phyloP scores from a whole-genome alignment of 257 asterid species.

The Leptodermis oblonga region DNA sequence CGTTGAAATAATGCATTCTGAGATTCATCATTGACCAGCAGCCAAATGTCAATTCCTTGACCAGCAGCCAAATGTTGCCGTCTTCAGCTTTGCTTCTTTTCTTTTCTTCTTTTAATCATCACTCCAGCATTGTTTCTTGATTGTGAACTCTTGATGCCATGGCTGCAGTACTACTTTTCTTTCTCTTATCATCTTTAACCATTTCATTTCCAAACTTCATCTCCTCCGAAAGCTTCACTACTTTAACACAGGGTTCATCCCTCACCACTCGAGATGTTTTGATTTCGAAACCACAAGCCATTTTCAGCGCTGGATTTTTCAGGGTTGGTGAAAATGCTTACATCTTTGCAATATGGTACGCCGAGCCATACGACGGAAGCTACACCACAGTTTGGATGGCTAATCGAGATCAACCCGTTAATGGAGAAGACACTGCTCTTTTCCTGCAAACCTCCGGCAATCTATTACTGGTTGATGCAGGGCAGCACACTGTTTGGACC shows the following conservation, averaged over 20 bases:
- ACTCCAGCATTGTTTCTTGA: too few relatives aligned
- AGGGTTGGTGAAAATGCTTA: conserved; percentile 27
- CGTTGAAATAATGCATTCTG: too few relatives aligned
- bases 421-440: conserved; percentile 15
- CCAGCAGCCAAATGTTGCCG: too few relatives aligned
- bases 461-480: conserved; percentile 22
- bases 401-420: conserved; percentile 27
- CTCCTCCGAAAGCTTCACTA: not conserved
- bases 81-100: too few relatives aligned
- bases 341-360: conserved; percentile 27
- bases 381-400: conserved; percentile 36
- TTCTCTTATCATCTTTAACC: conserved; percentile 10
- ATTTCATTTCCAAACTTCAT: conserved; percentile 3
- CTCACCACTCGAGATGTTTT: conserved; percentile 15
- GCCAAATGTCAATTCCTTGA: too few relatives aligned
- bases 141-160: conserved; percentile 6
- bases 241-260: conserved; percentile 12
- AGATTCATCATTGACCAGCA: too few relatives aligned
- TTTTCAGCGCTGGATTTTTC: conserved; percentile 28
- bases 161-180: not conserved
- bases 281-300: conserved; percentile 12
- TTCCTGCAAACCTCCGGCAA: conserved; percentile 17
- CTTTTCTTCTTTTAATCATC: too few relatives aligned
- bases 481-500: conserved; percentile 20
- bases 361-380: not conserved